Base-by-base conservation (phyloP, 495 filamentous ascomycete species). In the Penicillium maclennaniae region DNA sequence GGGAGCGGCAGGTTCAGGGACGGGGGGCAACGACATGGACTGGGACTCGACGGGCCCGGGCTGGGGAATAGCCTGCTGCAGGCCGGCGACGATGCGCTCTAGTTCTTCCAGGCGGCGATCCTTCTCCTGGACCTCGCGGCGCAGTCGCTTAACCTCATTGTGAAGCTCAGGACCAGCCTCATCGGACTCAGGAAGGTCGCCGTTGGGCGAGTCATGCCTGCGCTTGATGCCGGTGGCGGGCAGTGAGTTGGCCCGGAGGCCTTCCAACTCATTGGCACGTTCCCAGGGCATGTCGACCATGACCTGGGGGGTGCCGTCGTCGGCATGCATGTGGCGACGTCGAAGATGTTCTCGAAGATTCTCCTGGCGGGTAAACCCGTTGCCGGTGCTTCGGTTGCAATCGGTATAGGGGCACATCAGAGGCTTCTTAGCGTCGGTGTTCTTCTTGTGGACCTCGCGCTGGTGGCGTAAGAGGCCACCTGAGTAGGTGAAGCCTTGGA, bases 401-500 rank as follows among this genome's bases (percentile, higher is more conserved):
- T 89, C 88, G 41, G 70, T 54, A 61, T 91, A 84, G 0, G 91
- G 91, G 59, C 92, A 97, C 73, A 86, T 84, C 41, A 93, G 78
- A 7, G 84, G 79, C 55, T 92, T 87, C 71, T 89, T 87, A 17
- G 89, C 87, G 5, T 89, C 90, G 43, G 88, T 86, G 62, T 92
- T 84, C 70, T 89, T 87, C 62, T 83, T 84, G 69, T 97, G 92
- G 1, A 96, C 90, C 70, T 97, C 92, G 44, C 92, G 83, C 66
- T 95, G 86, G 73, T 97, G 92, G 4, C 92, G 82, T 8, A 91
- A 69, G 2, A 97, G 81, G 9, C 92, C 92, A 19, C 92, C 92
- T 0, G 86, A 89, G 67, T 96, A 97, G 14, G 92, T 96, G 72
- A 97, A 96, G 17, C 92, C 92, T 55, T 87, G 87, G 0, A 96